Base-by-base conservation (phyloP, 805 yeast species). In the Lachancea waltii region DNA sequence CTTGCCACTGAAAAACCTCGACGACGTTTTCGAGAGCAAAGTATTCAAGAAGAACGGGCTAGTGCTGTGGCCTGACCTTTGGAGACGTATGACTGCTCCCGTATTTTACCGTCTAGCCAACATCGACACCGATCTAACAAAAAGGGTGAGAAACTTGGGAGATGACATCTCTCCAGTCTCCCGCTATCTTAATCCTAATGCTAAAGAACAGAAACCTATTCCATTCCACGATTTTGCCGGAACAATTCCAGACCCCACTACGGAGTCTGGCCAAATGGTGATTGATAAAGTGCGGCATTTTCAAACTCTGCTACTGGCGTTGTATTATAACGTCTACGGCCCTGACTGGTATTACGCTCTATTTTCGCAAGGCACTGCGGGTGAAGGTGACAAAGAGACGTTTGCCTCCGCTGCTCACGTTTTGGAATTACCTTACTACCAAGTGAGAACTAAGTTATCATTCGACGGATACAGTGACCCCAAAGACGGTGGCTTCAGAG, bases 301-400 rank as follows among this genome's bases (percentile, higher is more conserved):
- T 36, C 69, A 68, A 41, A 77, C 85, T 0, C 54, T 81, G 34
- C 54, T 80, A 15, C 58, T 82, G 36, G 67, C 83, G 2, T 62
- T 77, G 27, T 81, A 79, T 58, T 82, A 82, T 55, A 81, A 82
- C 48, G 57, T 77, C 1, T 65, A 66, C 56, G 89, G 90, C 0
- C 86, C 85, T 1, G 58, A 66, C 7, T 77, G 71, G 60, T 82
- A 75, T 55, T 82, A 81, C 50, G 80, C 79, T 8, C 56, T 82
- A 43, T 65, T 82, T 45, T 73, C 85, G 0, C 89, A 80, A 52
- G 86, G 85, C 2, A 67, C 76, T 19, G 78, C 85, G 0, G 90
- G 90, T 19, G 83, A 81, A 63, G 89, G 90, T 35, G 90, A 82
- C 51, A 81, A 82, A 53, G 90, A 82, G 51, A 80, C 90, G 0